phyloP scores from a whole-genome alignment of 306 rosid genomes.

The Carpinus viminea region DNA sequence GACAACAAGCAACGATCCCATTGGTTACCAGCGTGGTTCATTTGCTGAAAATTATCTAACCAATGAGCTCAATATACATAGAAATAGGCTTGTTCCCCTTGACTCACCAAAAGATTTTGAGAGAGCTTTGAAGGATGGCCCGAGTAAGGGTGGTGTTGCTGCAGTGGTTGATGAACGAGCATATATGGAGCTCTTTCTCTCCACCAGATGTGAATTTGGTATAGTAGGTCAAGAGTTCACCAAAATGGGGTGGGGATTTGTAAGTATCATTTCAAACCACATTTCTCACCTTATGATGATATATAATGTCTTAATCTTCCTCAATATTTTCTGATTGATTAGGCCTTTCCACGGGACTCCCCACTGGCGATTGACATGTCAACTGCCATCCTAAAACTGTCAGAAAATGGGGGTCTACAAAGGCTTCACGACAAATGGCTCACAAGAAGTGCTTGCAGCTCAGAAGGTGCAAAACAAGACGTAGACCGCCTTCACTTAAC shows the following conservation, averaged over 20 bases:
- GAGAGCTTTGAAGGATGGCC: constrained; percentile 69
- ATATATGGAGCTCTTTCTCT: constrained; percentile 79
- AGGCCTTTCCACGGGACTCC: constrained; percentile 54
- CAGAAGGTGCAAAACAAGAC: constrained; percentile 60
- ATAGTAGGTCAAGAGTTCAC: constrained; percentile 92
- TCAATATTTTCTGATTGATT: neutral
- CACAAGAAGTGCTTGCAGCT: constrained; percentile 59
- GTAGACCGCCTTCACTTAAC: constrained; percentile 67
- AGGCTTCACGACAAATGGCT: constrained; percentile 97
- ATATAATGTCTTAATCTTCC: too few species aligned
- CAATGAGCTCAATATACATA: constrained; percentile 55
- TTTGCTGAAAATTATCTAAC: constrained; percentile 56
- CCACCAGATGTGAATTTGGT: constrained; percentile 72
- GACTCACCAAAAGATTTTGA: constrained; percentile 54
- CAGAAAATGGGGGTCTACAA: constrained; percentile 76
- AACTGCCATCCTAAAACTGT: constrained; percentile 66
- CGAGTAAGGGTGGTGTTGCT: constrained; percentile 69
- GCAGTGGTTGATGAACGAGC: constrained; percentile 87
- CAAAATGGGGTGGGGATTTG: constrained; percentile 95
- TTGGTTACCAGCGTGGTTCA: constrained; percentile 78
- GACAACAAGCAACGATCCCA: constrained; percentile 52
- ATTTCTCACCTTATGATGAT: too few species aligned
- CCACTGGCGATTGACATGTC: constrained; percentile 86
- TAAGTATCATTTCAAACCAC: constrained; percentile 42
- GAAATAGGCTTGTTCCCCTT: constrained; percentile 71